phyloP scores from a whole-genome alignment of 2,329 filamentous ascomycete species.

The Westerdykella aurantiaca region DNA sequence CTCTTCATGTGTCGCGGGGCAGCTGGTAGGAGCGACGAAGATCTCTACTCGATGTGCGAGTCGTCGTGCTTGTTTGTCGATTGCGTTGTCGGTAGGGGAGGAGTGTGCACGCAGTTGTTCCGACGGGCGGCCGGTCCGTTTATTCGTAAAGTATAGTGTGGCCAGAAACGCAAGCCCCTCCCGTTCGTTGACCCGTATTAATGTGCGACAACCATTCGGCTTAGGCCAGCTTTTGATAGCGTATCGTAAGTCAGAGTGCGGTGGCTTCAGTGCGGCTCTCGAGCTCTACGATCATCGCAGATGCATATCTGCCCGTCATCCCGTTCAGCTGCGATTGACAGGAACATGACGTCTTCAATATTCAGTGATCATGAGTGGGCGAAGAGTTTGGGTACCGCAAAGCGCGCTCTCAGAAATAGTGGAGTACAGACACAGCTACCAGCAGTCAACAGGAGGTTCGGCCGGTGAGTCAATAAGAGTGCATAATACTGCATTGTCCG shows the following conservation, averaged over 20 bases:
- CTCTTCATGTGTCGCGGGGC: slow-evolving; percentile 6
- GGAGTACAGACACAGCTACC: no score
- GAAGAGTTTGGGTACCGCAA: no score
- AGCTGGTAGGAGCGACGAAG: slow-evolving; percentile 11
- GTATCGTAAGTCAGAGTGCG: slow-evolving; percentile 2
- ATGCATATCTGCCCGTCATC: slow-evolving; percentile 1
- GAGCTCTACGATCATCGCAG: slow-evolving; percentile 8
- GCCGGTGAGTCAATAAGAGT: slow-evolving; percentile 10
- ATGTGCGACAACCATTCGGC: not conserved
- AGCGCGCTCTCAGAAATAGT: no score
- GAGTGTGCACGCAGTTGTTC: slow-evolving; percentile 13
- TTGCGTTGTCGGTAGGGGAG: not conserved
- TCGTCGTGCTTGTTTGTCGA: slow-evolving; percentile 17
- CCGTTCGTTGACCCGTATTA: not conserved
- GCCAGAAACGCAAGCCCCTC: not conserved
- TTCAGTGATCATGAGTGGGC: no score
- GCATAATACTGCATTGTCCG: slow-evolving; percentile 9
- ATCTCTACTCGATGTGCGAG: slow-evolving; percentile 9
- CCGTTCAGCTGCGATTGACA: slow-evolving; percentile 8
- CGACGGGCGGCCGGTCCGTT: slow-evolving; percentile 30
- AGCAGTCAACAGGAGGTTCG: no score
- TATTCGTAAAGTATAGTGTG: slow-evolving; percentile 7
- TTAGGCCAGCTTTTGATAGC: not conserved
- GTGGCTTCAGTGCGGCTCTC: not conserved
- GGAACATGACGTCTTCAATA: slow-evolving; percentile 9